Conservation (phyloP, 306 rosid species). For the Cicer yamashitae region DNA sequence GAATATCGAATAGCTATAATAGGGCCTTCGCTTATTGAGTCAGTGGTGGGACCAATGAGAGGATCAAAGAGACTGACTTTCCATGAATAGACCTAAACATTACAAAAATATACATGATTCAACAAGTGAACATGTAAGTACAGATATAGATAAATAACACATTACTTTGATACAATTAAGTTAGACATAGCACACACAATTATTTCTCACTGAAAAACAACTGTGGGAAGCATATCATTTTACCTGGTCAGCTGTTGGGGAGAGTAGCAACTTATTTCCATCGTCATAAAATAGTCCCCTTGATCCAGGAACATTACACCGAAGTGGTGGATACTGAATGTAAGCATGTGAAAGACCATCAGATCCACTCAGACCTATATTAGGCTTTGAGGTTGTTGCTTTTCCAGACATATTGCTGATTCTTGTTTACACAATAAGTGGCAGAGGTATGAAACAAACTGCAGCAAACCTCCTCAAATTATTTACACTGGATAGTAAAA, state of each 20-base stretch:
- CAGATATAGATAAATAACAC: slow-evolving; percentile 13
- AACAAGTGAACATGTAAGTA: slow-evolving; percentile 11
- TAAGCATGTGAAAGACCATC: slow-evolving; percentile 91
- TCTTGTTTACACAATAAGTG: slow-evolving; percentile 34
- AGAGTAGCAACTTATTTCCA: slow-evolving; percentile 80
- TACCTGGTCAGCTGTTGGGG: slow-evolving; percentile 85
- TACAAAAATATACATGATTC: slow-evolving; percentile 31
- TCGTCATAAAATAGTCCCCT: slow-evolving; percentile 88
- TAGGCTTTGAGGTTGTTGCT: slow-evolving; percentile 83
- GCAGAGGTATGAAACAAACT: slow-evolving; percentile 38
- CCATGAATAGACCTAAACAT: slow-evolving; percentile 83
- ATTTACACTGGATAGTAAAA: slow-evolving; percentile 46
- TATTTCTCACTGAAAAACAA: slow-evolving; percentile 33
- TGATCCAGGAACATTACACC: slow-evolving; percentile 70
- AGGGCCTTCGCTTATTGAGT: slow-evolving; percentile 83
- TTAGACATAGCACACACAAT: not conserved
- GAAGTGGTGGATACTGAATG: slow-evolving; percentile 77
- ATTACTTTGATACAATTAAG: slow-evolving; percentile 26
- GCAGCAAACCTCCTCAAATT: slow-evolving; percentile 39
- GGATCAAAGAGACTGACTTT: slow-evolving; percentile 81
- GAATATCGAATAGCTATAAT: slow-evolving; percentile 83
- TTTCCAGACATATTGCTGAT: slow-evolving; percentile 70
- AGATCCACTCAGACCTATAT: slow-evolving; percentile 70
- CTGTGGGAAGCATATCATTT: slow-evolving; percentile 33
- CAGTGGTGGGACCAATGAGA: slow-evolving; percentile 64